phyloP scores from a whole-genome alignment of 1,284 basidiomycete species.

The Papiliotrema nemorosa region DNA sequence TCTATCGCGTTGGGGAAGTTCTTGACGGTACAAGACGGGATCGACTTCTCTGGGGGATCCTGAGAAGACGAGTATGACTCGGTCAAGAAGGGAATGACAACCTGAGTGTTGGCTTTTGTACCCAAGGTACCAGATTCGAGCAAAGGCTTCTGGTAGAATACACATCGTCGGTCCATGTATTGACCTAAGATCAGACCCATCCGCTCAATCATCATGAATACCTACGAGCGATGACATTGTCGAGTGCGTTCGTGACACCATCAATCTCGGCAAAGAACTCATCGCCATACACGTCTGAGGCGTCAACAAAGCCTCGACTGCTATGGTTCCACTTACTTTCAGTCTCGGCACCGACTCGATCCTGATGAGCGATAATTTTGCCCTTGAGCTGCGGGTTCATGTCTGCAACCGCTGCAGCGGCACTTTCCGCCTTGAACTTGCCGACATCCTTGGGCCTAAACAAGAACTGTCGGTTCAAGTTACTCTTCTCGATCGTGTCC shows the following conservation, averaged over 20 bases:
- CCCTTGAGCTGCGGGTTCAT: constrained; percentile 94
- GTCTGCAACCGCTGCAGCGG: constrained; percentile 83
- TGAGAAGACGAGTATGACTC: constrained; percentile 98
- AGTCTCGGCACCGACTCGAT: constrained; percentile 88
- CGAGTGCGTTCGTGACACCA: constrained; percentile 98
- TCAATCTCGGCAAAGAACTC: constrained; percentile 84
- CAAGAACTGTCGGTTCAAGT: constrained; percentile 96
- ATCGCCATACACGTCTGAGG: constrained; percentile 80
- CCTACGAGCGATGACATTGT: constrained; percentile 92
- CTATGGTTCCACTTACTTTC: constrained; percentile 64
- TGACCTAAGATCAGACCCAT: constrained; percentile 57
- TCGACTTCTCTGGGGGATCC: constrained; percentile 98
- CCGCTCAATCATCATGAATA: constrained; percentile 10
- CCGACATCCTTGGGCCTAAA: constrained; percentile 97
- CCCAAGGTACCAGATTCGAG: constrained; percentile 97
- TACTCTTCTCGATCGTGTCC: constrained; percentile 99
- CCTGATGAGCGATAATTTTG: constrained; percentile 86
- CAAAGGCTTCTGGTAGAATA: constrained; percentile 94
- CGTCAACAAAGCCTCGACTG: not conserved
- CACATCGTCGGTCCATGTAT: constrained; percentile 99
- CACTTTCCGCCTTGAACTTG: constrained; percentile 96
- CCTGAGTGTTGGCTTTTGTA: constrained; percentile 97
- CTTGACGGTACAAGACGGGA: constrained; percentile 97
- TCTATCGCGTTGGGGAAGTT: constrained; percentile 99
- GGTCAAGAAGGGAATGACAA: constrained; percentile 90